Evolutionary conservation across 2,329 filamentous ascomycete species (phyloP).

Genomic region (Tolypocladium ophioglossoides): DNA sequence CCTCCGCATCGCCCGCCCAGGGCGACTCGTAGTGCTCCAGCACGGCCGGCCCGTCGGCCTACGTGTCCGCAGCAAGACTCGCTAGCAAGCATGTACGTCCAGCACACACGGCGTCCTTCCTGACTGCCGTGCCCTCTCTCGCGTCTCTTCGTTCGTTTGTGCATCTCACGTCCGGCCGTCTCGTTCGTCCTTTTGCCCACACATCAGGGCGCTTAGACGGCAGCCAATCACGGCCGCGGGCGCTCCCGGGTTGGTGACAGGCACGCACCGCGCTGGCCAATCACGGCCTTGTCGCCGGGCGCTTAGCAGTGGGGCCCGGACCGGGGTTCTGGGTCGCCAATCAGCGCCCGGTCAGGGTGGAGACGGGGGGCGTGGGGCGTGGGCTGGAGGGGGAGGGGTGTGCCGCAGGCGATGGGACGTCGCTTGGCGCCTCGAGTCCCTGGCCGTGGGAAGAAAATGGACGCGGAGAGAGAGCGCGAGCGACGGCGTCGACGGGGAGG

Average conservation of each 20-base stretch:
- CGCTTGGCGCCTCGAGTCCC: background rate
- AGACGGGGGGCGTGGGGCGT: background rate
- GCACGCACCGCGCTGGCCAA: constrained; percentile 15
- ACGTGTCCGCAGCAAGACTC: background rate
- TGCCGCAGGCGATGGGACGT: background rate
- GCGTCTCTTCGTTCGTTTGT: background rate
- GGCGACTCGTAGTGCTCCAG: no score
- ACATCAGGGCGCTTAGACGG: constrained; percentile 21
- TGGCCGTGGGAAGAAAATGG: background rate
- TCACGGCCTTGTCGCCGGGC: constrained; percentile 16
- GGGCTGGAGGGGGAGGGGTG: background rate
- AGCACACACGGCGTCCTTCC: no score
- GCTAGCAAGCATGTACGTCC: background rate
- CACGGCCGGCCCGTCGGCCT: background rate
- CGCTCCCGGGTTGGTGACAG: constrained; percentile 20
- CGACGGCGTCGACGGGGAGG: background rate
- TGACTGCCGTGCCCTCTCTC: background rate
- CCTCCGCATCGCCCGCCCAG: no score
- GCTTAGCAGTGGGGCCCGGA: constrained; percentile 17
- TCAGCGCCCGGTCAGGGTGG: background rate
- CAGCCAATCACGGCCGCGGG: constrained; percentile 20
- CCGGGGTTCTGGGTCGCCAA: constrained; percentile 13
- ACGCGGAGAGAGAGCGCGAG: background rate
- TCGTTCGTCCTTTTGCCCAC: constrained; percentile 6
- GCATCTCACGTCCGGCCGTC: no score